Conservation (phyloP, 1,139 yeast species). For the Geotrichum aggregatum region DNA sequence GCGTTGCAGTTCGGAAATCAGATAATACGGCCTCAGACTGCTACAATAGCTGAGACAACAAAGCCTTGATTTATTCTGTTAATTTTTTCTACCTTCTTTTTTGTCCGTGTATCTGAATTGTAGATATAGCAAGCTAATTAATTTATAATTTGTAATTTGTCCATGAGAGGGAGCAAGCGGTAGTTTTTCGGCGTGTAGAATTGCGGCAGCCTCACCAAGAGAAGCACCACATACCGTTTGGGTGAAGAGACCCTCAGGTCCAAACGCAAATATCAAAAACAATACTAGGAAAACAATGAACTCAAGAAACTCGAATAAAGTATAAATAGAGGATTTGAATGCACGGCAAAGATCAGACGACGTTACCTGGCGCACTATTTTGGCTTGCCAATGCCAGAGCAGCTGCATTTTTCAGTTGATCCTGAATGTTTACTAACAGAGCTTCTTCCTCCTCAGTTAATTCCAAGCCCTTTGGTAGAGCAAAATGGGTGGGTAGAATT, state of each 20-base stretch:
- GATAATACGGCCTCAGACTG: constrained; percentile 18
- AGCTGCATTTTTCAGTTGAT: constrained; percentile 16
- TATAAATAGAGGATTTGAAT: too few species aligned
- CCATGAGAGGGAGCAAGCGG: too few species aligned
- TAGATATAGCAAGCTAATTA: neutral
- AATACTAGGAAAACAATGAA: neutral
- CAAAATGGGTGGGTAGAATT: constrained; percentile 21
- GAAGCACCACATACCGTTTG: too few species aligned
- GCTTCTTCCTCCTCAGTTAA: constrained; percentile 22
- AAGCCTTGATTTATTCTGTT: constrained; percentile 1
- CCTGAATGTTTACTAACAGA: constrained; percentile 21
- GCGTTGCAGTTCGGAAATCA: constrained; percentile 16
- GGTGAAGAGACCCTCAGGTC: too few species aligned
- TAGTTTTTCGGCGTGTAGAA: too few species aligned
- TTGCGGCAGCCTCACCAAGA: too few species aligned
- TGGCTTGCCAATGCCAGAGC: neutral
- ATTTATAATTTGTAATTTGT: neutral
- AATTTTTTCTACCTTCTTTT: neutral
- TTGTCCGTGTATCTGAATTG: neutral
- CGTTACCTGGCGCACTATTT: neutral
- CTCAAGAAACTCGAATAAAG: neutral
- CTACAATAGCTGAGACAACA: constrained; percentile 17
- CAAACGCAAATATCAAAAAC: too few species aligned
- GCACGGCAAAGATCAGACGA: neutral
- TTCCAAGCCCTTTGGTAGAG: constrained; percentile 19